Evolutionary conservation across 176 grass and related monocot genomes (phyloP).

Genomic region (Triticum dicoccoides): DNA sequence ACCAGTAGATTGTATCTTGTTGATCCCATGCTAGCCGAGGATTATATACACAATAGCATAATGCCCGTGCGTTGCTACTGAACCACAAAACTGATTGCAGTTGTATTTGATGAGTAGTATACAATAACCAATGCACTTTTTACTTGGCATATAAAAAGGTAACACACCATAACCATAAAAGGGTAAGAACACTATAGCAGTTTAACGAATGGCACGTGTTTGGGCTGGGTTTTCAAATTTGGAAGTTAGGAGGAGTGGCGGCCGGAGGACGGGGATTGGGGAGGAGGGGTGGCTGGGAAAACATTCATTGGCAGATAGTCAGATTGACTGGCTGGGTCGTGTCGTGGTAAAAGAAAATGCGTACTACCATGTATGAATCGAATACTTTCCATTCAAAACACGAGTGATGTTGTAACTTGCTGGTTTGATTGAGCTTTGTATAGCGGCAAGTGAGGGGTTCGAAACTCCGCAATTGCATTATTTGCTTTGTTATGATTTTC

Average conservation of each 20-base stretch:
- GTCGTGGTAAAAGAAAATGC: neutral
- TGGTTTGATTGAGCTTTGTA: neutral
- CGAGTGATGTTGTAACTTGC: neutral
- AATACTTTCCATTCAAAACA: too few species aligned
- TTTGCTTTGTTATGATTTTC: neutral
- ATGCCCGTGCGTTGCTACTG: too few species aligned
- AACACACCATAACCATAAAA: neutral
- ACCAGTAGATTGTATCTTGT: neutral
- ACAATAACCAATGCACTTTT: neutral
- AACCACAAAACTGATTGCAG: neutral
- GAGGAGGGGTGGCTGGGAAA: neutral
- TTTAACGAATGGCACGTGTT: neutral
- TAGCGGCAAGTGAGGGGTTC: neutral
- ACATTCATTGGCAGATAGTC: neutral
- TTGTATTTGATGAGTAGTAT: neutral
- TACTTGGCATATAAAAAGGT: neutral
- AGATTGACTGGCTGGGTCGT: neutral
- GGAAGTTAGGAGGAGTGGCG: neutral
- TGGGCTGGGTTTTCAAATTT: neutral
- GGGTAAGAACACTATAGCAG: neutral
- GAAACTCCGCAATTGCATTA: neutral
- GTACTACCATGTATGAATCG: neutral
- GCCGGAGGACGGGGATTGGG: neutral
- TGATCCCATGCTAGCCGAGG: constrained; percentile 8
- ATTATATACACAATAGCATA: neutral